A percentile compares a stretch with the other conserved stretches of the same genome.
Evolutionary conservation across 2,329 filamentous ascomycete species (phyloP).

Genomic region (Pyrenophora teres): DNA sequence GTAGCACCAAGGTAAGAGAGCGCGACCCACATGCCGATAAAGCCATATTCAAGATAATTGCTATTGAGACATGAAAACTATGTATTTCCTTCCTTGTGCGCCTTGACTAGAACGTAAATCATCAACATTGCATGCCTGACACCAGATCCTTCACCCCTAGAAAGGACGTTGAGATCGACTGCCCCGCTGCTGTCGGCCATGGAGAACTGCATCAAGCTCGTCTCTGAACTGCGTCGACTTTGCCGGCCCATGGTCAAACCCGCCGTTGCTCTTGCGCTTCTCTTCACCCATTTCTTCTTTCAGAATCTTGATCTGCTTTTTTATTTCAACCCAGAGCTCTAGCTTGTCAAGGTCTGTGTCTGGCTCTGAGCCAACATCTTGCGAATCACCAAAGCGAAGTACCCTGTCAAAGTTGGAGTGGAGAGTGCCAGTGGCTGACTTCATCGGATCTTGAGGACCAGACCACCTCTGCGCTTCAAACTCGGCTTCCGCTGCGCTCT

Average conservation of each 20-base stretch:
- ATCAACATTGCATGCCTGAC: too few relatives aligned
- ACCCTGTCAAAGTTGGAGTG: slow-evolving; percentile 11
- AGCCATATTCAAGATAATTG: too few relatives aligned
- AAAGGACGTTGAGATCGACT: too few relatives aligned
- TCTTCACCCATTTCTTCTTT: slow-evolving; percentile 48
- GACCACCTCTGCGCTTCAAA: slow-evolving; percentile 26
- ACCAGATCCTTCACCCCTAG: too few relatives aligned
- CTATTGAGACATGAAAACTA: too few relatives aligned
- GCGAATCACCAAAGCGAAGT: not conserved
- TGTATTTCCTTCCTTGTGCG: too few relatives aligned
- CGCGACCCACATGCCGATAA: too few relatives aligned
- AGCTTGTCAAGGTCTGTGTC: slow-evolving; percentile 42
- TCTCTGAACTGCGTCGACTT: slow-evolving; percentile 20
- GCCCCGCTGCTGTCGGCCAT: slow-evolving; percentile 11
- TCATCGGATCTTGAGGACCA: slow-evolving; percentile 36
- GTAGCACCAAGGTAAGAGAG: too few relatives aligned
- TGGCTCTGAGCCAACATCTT: not conserved
- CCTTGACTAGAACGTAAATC: too few relatives aligned
- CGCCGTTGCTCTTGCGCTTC: not conserved
- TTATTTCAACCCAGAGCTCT: slow-evolving; percentile 49
- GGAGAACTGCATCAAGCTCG: slow-evolving; percentile 31
- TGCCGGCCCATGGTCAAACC: not conserved
- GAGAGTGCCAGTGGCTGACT: slow-evolving; percentile 10
- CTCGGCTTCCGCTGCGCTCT: slow-evolving; percentile 13
- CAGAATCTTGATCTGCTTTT: slow-evolving; percentile 51